A percentile compares a stretch with the other conserved stretches of the same genome.
Conservation (phyloP, 176 grass and related monocot species). For the Tillandsia leiboldiana region DNA sequence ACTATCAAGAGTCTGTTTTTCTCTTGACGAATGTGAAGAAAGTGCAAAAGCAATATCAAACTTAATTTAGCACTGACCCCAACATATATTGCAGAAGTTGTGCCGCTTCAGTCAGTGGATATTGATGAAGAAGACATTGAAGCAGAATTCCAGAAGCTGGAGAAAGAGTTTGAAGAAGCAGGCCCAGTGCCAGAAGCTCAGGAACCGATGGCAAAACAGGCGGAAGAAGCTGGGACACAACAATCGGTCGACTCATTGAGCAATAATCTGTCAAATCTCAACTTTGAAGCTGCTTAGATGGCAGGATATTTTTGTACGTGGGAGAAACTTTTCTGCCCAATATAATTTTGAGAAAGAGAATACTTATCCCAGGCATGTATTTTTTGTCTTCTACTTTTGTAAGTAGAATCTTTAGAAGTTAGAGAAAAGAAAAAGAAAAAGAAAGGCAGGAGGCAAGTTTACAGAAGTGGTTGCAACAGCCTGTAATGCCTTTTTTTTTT, state of each 20-base stretch:
- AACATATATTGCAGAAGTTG: conserved; percentile 45
- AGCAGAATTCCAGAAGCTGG: conserved; percentile 68
- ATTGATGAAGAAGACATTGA: conserved; percentile 52
- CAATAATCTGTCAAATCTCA: conserved; percentile 48
- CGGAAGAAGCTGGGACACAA: conserved; percentile 21
- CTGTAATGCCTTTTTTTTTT: not conserved
- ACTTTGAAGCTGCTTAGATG: conserved; percentile 49
- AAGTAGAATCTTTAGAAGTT: too few species aligned
- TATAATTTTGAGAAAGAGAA: too few species aligned
- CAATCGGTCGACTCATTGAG: conserved; percentile 35
- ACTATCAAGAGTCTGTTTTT: too few species aligned
- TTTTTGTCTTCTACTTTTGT: too few species aligned
- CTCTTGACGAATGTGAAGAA: too few species aligned
- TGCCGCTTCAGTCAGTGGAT: conserved; percentile 29
- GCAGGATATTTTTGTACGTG: not conserved
- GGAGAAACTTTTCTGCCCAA: not conserved
- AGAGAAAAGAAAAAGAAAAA: not conserved
- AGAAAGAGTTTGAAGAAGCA: conserved; percentile 52
- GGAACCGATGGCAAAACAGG: conserved; percentile 22
- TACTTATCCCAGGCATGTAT: too few species aligned
- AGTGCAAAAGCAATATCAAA: too few species aligned
- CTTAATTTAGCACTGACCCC: not conserved
- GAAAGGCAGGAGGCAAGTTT: not conserved
- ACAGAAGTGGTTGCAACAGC: too few species aligned
- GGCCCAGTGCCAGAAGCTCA: conserved; percentile 17